Evolutionary conservation across 768 basidiomycete species (phyloP), one percentile per base, ranked within the genome.

Genomic region (Dentipellis fragilis): DNA sequence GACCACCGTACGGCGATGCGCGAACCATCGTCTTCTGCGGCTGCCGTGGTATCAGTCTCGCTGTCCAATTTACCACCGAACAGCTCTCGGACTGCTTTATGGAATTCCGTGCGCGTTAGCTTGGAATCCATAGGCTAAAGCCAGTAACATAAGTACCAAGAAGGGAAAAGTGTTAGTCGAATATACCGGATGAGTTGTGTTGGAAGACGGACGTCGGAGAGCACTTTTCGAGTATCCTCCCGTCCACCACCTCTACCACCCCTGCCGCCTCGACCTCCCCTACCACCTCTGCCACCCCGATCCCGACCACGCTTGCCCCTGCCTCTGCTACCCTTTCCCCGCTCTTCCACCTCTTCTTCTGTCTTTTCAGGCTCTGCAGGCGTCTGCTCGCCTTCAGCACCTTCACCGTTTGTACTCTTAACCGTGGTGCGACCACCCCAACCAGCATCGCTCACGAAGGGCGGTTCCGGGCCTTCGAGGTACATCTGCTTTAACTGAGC

Each of bases 1-100:
- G 78, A 75, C 89, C 90, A 97, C 64, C 83, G 89, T 59, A 97
- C 84, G 16, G 78, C 75, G 59, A 96, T 85, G 36, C 83, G 75
- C 36, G 83, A 81, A n/a, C 89, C 89, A 49, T 83, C 83, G 34
- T 84, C 87, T 11, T 72, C 68, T 39, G 75, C 68, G 39, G 74
- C 65, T 11, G 68, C 59, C 42, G 75, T 73, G 17, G 72, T 69
- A 59, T 88, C 86, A 1, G 89, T 87, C 65, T 91, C 87, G 29
- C 83, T 89, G 53, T 94, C 88, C 52, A 98, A 77, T 63, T 88
- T 89, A 29, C 92, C 91, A 3, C 67, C 73, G 68, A 98, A 97
- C 16, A 89, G 67, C 60, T 85, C 81, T 56, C 96, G 81, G 50
- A 99, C 74, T 12, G 75, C 71, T 68, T 88, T 77, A 67, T 99